Conservation (phyloP, 1,284 basidiomycete species). For the Rhizopogon parksii region DNA sequence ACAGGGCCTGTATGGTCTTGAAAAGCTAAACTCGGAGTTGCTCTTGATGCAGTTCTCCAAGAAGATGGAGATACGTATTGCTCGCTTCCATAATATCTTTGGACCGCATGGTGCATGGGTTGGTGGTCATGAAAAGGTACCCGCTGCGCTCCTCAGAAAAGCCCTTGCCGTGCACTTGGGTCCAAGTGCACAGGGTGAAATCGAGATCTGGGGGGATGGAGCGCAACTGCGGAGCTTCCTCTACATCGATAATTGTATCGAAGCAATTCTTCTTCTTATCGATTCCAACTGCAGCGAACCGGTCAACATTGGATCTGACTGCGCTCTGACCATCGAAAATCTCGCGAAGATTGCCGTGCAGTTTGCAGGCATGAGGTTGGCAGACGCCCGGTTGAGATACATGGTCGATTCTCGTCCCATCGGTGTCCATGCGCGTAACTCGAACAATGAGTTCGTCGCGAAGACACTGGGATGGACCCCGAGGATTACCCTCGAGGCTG, state of each 20-base stretch:
- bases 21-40: constrained; percentile 49
- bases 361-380: constrained; percentile 26
- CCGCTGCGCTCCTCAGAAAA: constrained; percentile 52
- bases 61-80: constrained; percentile 39
- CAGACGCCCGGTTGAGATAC: constrained; percentile 26
- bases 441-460: constrained; percentile 38
- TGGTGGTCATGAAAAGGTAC: constrained; percentile 51
- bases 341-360: constrained; percentile 38
- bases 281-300: constrained; percentile 29
- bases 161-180: constrained; percentile 31
- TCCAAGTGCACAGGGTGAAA: constrained; percentile 7
- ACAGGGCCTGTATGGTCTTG: constrained; percentile 53
- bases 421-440: constrained; percentile 47
- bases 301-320: constrained; percentile 50
- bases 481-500: constrained; percentile 33
- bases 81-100: constrained; percentile 55
- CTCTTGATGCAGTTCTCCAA: constrained; percentile 31
- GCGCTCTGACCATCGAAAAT: constrained; percentile 35
- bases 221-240: constrained; percentile 48
- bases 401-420: constrained; percentile 28
- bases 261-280: constrained; percentile 40
- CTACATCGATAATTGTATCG: constrained; percentile 47
- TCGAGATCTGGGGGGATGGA: constrained; percentile 57
- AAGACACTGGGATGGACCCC: constrained; percentile 39
- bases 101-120: constrained; percentile 48